A percentile compares a stretch with the other conserved stretches of the same genome.
These are phyloP conservation scores for Fusarium sp. DNA, from an alignment of 2,329 filamentous ascomycete species.

Conservation along the genomic window DNA sequence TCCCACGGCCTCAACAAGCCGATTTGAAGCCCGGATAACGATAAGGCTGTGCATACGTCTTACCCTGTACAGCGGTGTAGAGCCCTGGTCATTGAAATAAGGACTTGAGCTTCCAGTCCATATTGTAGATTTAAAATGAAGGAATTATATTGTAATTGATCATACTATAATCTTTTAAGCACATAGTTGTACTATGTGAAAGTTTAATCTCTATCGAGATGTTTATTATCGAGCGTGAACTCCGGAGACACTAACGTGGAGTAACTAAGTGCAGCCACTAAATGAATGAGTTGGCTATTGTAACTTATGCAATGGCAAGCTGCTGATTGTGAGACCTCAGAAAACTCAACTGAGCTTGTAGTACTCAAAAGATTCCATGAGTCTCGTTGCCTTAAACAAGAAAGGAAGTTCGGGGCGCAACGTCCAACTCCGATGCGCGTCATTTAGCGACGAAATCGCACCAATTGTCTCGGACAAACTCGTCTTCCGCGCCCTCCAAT, in stretches of 20 bases:
- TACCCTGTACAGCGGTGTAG: background rate
- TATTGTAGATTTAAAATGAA: fast-evolving
- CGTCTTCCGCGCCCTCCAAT: background rate
- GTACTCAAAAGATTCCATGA: background rate
- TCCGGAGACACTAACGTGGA: background rate
- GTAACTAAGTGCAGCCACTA: no score
- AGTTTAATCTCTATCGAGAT: background rate
- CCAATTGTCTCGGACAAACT: conserved; percentile 4
- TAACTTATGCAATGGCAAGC: background rate
- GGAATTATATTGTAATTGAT: fast-evolving
- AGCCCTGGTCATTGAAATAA: background rate
- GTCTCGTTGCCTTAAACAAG: background rate
- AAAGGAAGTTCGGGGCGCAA: background rate
- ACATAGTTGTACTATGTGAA: no score
- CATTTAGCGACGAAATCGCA: background rate
- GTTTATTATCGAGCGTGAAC: no score
- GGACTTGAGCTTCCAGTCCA: background rate
- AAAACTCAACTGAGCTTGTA: background rate
- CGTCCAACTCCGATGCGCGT: background rate
- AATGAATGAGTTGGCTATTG: background rate
- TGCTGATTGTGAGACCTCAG: background rate
- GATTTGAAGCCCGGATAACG: no score
- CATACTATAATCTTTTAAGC: fast-evolving
- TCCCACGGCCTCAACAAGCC: background rate
- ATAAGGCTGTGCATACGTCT: background rate